These are phyloP conservation scores for Penicillium maclennaniae DNA, from an alignment of 495 filamentous ascomycete genomes.

Conservation along the genomic window DNA sequence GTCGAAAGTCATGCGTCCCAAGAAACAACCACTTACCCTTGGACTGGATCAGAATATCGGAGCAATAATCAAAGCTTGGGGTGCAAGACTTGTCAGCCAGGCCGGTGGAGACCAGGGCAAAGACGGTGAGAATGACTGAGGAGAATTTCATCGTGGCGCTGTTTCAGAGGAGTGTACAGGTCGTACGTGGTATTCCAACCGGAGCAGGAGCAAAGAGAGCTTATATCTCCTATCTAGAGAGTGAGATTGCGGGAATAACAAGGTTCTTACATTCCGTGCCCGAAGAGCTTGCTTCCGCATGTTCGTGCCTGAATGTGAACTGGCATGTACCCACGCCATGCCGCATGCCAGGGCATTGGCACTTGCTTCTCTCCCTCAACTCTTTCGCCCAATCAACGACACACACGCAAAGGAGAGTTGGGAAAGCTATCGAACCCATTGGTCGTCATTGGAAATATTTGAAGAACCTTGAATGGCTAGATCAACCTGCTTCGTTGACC, in stretches of 20 bases:
- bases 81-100: constrained; percentile 35
- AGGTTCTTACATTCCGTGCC: constrained; percentile 11
- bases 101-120: constrained; percentile 23
- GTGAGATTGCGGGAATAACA: constrained; percentile 3
- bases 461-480: not conserved
- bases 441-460: not conserved
- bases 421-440: not conserved
- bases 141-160: constrained; percentile 26
- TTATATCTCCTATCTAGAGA: constrained; percentile 2
- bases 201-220: not conserved
- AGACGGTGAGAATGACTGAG: constrained; percentile 22
- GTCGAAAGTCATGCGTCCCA: not conserved
- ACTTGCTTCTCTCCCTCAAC: not conserved
- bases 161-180: not conserved
- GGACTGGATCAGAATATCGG: constrained; percentile 26
- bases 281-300: constrained; percentile 13
- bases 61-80: constrained; percentile 43
- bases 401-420: not conserved
- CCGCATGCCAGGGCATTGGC: constrained; percentile 2
- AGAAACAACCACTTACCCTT: constrained; percentile 25
- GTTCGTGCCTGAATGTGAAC: constrained; percentile 16
- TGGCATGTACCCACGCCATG: constrained; percentile 24
- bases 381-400: not conserved
- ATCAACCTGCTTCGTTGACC: not conserved
- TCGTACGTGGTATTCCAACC: not conserved